Conservation (phyloP, 306 rosid species). For the Rubus parviflorus region DNA sequence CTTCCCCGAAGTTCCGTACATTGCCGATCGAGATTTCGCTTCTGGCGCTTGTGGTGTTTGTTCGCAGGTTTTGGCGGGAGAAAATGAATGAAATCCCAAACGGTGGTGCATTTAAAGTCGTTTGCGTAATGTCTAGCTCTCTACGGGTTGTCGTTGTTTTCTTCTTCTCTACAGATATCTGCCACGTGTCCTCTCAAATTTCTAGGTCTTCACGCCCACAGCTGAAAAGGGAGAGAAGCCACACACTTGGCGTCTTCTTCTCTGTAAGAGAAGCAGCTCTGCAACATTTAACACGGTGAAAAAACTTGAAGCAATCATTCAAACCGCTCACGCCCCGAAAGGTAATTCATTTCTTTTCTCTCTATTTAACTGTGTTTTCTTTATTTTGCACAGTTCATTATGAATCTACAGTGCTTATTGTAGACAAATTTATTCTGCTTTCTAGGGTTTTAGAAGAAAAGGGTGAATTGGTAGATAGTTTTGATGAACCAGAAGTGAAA, state of each 20-base stretch:
- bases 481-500: conserved; percentile 25
- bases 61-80: conserved; percentile 44
- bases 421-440: background rate
- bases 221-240: background rate
- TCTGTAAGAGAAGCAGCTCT: background rate
- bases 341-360: background rate
- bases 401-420: background rate
- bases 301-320: background rate
- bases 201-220: background rate
- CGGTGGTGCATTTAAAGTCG: background rate
- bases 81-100: background rate
- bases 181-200: background rate
- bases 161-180: background rate
- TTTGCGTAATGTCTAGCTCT: background rate
- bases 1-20: conserved; percentile 22
- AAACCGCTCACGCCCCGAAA: background rate
- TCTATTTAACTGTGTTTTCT: background rate
- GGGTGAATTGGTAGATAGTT: conserved; percentile 17
- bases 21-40: conserved; percentile 3
- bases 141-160: background rate
- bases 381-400: background rate
- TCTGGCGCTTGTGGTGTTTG: background rate
- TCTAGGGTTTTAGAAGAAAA: conserved; percentile 24
- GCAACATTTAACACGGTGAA: background rate
- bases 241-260: background rate